These are phyloP conservation scores for Fusarium sp. DNA, from an alignment of 2,329 filamentous ascomycete species.

Conservation along the genomic window DNA sequence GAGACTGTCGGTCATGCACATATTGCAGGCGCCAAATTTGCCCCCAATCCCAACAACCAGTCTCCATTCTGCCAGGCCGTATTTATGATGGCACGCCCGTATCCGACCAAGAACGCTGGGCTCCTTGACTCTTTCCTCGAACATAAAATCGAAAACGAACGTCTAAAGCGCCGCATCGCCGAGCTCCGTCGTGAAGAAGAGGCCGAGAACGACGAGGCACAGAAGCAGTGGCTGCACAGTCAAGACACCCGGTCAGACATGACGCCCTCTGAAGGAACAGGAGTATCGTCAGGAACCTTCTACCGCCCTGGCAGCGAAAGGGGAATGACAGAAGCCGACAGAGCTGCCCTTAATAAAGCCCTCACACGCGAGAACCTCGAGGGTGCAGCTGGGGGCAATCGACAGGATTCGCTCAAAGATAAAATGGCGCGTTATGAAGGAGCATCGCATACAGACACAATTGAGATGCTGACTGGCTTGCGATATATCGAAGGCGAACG, in stretches of 20 bases:
- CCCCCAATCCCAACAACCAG: conserved; percentile 74
- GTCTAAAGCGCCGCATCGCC: conserved; percentile 85
- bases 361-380: conserved; percentile 87
- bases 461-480: conserved; percentile 93
- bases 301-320: conserved; percentile 57
- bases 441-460: conserved; percentile 83
- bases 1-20: conserved; percentile 95
- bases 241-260: conserved; percentile 70
- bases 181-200: conserved; percentile 89
- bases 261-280: conserved; percentile 64
- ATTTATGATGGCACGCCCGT: conserved; percentile 93
- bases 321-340: conserved; percentile 77
- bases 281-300: conserved; percentile 54
- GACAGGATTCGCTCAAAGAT: conserved; percentile 83
- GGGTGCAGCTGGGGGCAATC: conserved; percentile 75
- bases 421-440: conserved; percentile 89
- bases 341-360: conserved; percentile 74
- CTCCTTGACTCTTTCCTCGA: conserved; percentile 94
- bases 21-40: conserved; percentile 78
- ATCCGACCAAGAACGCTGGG: conserved; percentile 88
- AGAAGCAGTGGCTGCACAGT: conserved; percentile 72
- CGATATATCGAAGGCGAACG: conserved; percentile 91
- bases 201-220: conserved; percentile 80
- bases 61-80: conserved; percentile 86
- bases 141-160: conserved; percentile 96